Evolutionary conservation across 495 filamentous ascomycete species (phyloP), one percentile per base, ranked within the genome.

Genomic region (Penicillium antarcticum): DNA sequence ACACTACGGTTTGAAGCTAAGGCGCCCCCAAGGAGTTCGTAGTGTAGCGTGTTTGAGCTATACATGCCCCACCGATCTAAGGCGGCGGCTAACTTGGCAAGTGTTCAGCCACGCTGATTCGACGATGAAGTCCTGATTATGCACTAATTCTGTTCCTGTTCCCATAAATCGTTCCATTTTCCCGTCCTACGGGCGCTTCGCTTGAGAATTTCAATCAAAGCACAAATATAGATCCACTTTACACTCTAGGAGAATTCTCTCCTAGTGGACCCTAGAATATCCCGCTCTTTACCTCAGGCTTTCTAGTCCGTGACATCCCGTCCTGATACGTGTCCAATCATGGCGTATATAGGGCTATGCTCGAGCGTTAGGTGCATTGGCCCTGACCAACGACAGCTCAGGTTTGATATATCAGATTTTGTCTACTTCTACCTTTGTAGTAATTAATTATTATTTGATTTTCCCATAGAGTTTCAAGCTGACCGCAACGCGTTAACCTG

Each of bases 351-450:
- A 14, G 17, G 42, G 53, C 11, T 14, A 36, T 46, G 48, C 33
- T 53, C 57, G 56, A 52, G 52, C 45, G 43, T 54, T 53, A 47
- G 52, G 58, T 26, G 61, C 63, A 69, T 54, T 55, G 61, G 42
- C 63, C 52, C 52, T 33, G 42, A 45, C 55, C 52, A 60, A 57
- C 61, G 61, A 71, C 52, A 61, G 55, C 64, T 67, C 66, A 61
- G 52, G 59, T 55, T 29, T 65, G 68, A 71, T 63, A 60, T 56
- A 67, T 71, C 66, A 56, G 56, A 58, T 61, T 51, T 44, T 49
- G 26, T 23, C 21, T 53, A 38, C n/a, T n/a, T n/a, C n/a, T n/a
- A n/a, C n/a, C n/a, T n/a, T n/a, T n/a, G n/a, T 51, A 29, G 18
- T 31, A 40, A 48, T 39, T 40, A 39, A 32, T 48, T 42, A 32